These are phyloP conservation scores for Hypoxylon sp. DNA, from an alignment of 2,329 filamentous ascomycete species.

Conservation along the genomic window DNA sequence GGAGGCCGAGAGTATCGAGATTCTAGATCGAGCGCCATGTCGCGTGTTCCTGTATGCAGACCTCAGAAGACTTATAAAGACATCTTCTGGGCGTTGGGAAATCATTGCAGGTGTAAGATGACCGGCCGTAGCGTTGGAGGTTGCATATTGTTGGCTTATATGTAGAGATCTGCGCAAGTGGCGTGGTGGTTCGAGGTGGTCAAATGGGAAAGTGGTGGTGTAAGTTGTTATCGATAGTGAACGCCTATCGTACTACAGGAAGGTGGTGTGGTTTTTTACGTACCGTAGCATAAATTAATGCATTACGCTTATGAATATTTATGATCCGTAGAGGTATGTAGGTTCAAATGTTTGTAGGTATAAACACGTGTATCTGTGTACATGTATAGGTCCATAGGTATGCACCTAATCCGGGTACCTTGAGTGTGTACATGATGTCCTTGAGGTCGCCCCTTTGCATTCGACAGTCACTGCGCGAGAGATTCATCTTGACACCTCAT, in stretches of 20 bases:
- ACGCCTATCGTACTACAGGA: background rate
- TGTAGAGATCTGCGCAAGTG: slow-evolving; percentile 12
- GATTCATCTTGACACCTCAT: slow-evolving; percentile 15
- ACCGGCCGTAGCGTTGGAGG: slow-evolving; percentile 19
- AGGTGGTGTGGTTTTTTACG: background rate
- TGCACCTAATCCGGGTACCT: background rate
- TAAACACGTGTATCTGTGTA: background rate
- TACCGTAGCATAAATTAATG: background rate
- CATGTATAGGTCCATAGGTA: background rate
- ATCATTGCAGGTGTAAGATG: slow-evolving; percentile 49
- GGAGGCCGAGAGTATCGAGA: slow-evolving; percentile 35
- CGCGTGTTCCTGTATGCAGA: slow-evolving; percentile 47
- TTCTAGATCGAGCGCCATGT: slow-evolving; percentile 38
- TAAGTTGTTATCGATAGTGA: slow-evolving; percentile 2
- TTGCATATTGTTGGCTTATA: slow-evolving; percentile 43
- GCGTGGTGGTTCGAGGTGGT: slow-evolving; percentile 19
- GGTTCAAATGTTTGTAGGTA: too few species aligned
- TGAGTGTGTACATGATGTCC: background rate
- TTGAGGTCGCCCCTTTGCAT: background rate
- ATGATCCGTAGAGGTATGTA: too few species aligned
- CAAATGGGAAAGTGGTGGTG: too few species aligned
- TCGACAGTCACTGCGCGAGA: slow-evolving; percentile 15
- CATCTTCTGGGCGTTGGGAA: slow-evolving; percentile 50
- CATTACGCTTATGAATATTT: too few species aligned
- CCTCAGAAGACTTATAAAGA: slow-evolving; percentile 49